Base-by-base conservation (phyloP, 352 stramenopile species). In the Phytophthora cryptogea region DNA sequence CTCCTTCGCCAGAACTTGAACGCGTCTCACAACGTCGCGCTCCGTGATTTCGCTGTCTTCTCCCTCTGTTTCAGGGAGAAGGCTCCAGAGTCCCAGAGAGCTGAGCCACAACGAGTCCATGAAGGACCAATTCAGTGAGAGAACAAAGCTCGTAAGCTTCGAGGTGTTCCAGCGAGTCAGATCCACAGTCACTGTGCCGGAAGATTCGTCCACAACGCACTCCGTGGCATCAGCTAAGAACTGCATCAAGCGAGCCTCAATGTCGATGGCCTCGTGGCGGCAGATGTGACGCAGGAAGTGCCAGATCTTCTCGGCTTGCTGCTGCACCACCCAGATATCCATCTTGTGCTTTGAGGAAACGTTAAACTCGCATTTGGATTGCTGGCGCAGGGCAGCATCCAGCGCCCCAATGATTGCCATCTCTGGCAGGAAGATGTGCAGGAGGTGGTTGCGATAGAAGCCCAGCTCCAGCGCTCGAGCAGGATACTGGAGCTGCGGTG, bases 361-460 rank as follows among this genome's bases (percentile, higher is more conserved):
- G 17, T 10, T 53, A 36, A 4, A 33, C 37, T 60, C 31, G n/a
- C 48, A 54, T 33, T 45, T 68, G 26, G 28, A 54, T 1, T 35
- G 23, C 44, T 60, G 62, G 5, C 66, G 62, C 13, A 80, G 35
- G 37, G 83, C 40, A 40, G 74, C 56, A 49, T 90, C 69, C 23
- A 92, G 59, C 8, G 83, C 81, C 17, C 80, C 78, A 32, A 83
- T 55, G 16, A 92, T 61, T 4, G 85, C 80, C 68, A 92, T 89
- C 28, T 96, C 84, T 1, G 72, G 78, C 5, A 94, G 39, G 31
- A 96, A 94, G 41, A 90, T 62, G 53, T 95, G 82, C 0, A 95
- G 63, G 49, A 95, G 54, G 35, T 95, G 84, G 54, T 96, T 96
- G 4, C 88, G 83, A 61, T 95, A 95, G 54, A 93, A 96, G 5